Evolutionary conservation across 1,139 yeast genomes (phyloP).

Genomic region (Arxiozyma slooffiae): DNA sequence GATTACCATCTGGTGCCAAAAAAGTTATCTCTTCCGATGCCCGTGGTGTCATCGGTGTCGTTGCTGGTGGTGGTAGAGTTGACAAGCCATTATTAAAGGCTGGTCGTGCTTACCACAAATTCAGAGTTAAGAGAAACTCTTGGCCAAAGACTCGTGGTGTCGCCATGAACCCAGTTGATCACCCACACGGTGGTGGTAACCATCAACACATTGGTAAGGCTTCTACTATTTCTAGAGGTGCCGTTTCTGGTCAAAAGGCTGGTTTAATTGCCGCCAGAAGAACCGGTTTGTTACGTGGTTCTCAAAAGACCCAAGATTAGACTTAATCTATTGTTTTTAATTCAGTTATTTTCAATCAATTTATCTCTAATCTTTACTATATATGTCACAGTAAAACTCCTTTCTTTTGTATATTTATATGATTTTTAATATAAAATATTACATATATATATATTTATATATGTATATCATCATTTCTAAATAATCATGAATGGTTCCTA

Average conservation of each 20-base stretch:
- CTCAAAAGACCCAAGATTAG: constrained; percentile 87
- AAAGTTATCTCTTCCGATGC: constrained; percentile 90
- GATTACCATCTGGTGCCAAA: constrained; percentile 98
- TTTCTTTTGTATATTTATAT: constrained; percentile 12
- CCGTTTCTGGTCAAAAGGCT: constrained; percentile 99
- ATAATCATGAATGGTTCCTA: constrained; percentile 10
- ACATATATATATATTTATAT: not conserved
- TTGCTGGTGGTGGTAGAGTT: constrained; percentile 99
- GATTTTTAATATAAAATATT: constrained; percentile 6
- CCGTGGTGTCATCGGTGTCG: constrained; percentile 99
- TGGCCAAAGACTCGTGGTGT: constrained; percentile 99
- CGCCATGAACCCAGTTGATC: constrained; percentile 99
- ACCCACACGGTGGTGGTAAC: constrained; percentile 99
- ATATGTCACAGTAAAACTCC: not conserved
- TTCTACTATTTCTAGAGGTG: constrained; percentile 98
- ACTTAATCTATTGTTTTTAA: constrained; percentile 22
- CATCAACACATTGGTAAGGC: constrained; percentile 99
- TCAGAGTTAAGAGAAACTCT: constrained; percentile 97
- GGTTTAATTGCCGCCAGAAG: constrained; percentile 99
- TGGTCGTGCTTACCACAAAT: constrained; percentile 99
- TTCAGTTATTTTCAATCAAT: not conserved
- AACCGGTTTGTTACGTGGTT: constrained; percentile 99
- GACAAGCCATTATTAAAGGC: constrained; percentile 99
- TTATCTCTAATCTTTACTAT: constrained; percentile 1
- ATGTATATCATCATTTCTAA: constrained; percentile 8